Evolutionary conservation across 768 basidiomycete genomes (phyloP), one percentile per base, ranked within the genome.

Genomic region (Hygrocybe punicea): DNA sequence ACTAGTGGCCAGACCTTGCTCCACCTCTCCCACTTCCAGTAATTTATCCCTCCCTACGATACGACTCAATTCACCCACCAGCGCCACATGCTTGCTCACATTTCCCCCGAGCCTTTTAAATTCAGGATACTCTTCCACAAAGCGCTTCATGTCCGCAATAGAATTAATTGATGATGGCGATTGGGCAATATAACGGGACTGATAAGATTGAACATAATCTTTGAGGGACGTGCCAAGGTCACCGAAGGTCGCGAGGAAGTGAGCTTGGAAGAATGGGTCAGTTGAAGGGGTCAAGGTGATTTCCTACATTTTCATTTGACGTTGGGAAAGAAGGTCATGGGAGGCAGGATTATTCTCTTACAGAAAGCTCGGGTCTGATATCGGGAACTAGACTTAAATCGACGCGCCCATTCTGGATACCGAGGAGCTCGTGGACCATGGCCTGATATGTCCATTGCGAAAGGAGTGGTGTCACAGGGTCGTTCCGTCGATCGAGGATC

Each of bases 361-460:
- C 95, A 67, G 86, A 83, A 54, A 98, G 78, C 69, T 99, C 97
- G 24, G 90, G 85, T 49, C 81, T 75, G 44, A 94, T 88, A 62
- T 92, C 94, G 13, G 93, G 93, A 35, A 95, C 92, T 58, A 83
- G 74, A 59, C 82, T 84, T 45, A 96, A 72, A 66, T 92, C 86
- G 3, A 98, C 94, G 57, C 97, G 82, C 17, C 96, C 96, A 67
- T 98, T 98, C 59, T 90, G 86, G 46, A 99, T 97, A 2, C 91
- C 89, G 6, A 98, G 73, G 13, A 97, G 77, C 69, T 98, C 97
- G 65, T 99, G 97, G 0, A 98, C 97, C 95, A 98, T 98, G 1
- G 96, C 97, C 69, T 98, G 96, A 73, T 98, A 98, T 23, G 97
- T 98, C 97, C 97, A 98, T 71, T 98, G 97, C 2, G 93, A 93